Percentiles rank a stretch among this genome's conserved stretches.
These are phyloP conservation scores for Lycium barbarum DNA, from an alignment of 257 asterid species.

Conservation along the genomic window DNA sequence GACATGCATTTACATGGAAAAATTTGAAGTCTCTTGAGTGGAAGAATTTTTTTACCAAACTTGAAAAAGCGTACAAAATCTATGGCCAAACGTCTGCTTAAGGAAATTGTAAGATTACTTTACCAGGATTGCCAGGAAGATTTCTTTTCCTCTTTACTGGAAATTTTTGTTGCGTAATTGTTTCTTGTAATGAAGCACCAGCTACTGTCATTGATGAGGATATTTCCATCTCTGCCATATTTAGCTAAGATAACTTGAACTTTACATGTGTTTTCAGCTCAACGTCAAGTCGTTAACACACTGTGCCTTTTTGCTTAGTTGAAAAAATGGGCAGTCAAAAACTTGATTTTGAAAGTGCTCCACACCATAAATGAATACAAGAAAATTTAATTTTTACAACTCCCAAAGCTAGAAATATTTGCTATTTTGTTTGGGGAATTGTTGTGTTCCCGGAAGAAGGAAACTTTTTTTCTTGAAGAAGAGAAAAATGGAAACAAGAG, in stretches of 20 bases:
- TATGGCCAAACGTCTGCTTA: neutral
- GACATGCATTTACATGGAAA: too few species aligned
- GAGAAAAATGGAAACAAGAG: slow-evolving; percentile 42
- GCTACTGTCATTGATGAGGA: slow-evolving; percentile 45
- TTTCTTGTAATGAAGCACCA: slow-evolving; percentile 44
- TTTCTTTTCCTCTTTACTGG: slow-evolving; percentile 71
- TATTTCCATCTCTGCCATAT: slow-evolving; percentile 52
- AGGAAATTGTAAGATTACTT: neutral
- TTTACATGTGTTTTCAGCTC: neutral
- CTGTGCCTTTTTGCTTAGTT: neutral
- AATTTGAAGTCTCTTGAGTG: too few species aligned
- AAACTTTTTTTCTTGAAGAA: slow-evolving; percentile 32
- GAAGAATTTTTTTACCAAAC: too few species aligned
- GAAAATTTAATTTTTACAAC: neutral
- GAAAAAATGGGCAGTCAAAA: neutral
- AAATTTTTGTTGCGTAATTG: slow-evolving; percentile 32
- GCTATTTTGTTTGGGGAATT: slow-evolving; percentile 27
- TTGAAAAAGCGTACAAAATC: too few species aligned
- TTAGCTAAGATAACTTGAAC: slow-evolving; percentile 6
- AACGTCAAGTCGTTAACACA: neutral
- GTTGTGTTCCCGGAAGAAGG: slow-evolving; percentile 27
- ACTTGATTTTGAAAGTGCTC: neutral
- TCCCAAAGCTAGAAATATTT: slow-evolving; percentile 8
- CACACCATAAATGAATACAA: neutral
- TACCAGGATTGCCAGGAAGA: slow-evolving; percentile 99